Evolutionary conservation across 352 stramenopile genomes (phyloP), one percentile per base, ranked within the genome.

Genomic region (Phytopythium helicoides): DNA sequence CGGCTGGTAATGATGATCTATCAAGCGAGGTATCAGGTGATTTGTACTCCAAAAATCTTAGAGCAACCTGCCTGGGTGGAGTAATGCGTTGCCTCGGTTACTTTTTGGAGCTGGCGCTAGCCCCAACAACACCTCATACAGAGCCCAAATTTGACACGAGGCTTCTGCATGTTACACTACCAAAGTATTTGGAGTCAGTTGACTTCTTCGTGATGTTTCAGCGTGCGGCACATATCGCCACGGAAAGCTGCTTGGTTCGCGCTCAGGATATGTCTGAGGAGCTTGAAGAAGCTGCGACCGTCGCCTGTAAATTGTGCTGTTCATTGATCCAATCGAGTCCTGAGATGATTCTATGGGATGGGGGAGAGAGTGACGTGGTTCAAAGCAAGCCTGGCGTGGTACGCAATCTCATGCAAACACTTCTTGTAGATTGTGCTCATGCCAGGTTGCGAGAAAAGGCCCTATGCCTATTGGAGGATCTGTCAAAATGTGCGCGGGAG

Each of bases 11-110:
- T 12, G 16, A 14, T 22, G 48, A 16, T n/a, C 10, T 28, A 11
- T 18, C 16, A 18, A 10, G 19, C 16, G 38, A 47, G 3, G 62
- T 52, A 2, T 28, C 56, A 22, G 38, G 39, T 9, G 57, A 47
- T 21, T 25, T 71, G 21, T 86, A 84, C 34, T 38, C 44, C 3
- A 54, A 55, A 18, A 84, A 80, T 15, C 52, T 87, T 23, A 42
- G 41, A 4, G 58, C 62, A 3, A 86, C 75, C 3, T 89, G 77
- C 35, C 45, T 89, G 8, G 80, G 71, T 3, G 69, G 70, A 0
- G 54, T 88, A n/a, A 58, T 81, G 41, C 68, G 68, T 21, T 67
- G 69, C 3, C 60, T 81, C 10, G 48, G 62, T 33, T 81, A 81
- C 38, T 76, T 84, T 37, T 59, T 84, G n/a, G 54, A 58, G 44